Evolutionary conservation across 805 yeast genomes (phyloP).

Genomic region (Saccharomycopsis schoenii): DNA sequence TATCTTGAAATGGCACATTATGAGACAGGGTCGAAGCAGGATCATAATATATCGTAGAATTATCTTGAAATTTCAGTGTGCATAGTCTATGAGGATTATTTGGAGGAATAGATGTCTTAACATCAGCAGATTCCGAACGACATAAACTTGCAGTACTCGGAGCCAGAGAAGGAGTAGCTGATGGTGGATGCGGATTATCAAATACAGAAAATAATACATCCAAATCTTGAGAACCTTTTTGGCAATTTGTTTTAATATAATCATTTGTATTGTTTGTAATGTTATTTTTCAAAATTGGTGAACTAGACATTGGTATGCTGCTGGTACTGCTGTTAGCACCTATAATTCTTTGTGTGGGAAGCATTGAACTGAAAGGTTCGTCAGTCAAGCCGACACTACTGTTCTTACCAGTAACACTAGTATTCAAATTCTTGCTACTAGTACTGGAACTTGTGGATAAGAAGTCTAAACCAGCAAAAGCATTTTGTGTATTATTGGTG

Average conservation of each 20-base stretch:
- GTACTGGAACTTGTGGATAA: neutral
- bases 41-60: neutral
- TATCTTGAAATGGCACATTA: neutral
- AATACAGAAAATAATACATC: conserved; percentile 28
- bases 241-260: neutral
- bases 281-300: neutral
- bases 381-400: neutral
- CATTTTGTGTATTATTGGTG: neutral
- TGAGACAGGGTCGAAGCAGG: neutral
- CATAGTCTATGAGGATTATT: neutral
- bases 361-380: neutral
- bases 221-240: conserved; percentile 17
- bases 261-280: too few species aligned
- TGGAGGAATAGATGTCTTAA: neutral
- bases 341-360: neutral
- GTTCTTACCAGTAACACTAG: neutral
- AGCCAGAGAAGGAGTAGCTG: neutral
- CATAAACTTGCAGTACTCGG: neutral
- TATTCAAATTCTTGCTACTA: neutral
- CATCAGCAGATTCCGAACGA: neutral
- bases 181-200: conserved; percentile 19
- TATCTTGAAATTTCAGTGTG: neutral
- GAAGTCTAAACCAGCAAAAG: conserved; percentile 14
- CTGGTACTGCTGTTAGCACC: neutral
- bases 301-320: neutral